Evolutionary conservation across 2,329 filamentous ascomycete species (phyloP).

Genomic region (Fusarium verticillioides): DNA sequence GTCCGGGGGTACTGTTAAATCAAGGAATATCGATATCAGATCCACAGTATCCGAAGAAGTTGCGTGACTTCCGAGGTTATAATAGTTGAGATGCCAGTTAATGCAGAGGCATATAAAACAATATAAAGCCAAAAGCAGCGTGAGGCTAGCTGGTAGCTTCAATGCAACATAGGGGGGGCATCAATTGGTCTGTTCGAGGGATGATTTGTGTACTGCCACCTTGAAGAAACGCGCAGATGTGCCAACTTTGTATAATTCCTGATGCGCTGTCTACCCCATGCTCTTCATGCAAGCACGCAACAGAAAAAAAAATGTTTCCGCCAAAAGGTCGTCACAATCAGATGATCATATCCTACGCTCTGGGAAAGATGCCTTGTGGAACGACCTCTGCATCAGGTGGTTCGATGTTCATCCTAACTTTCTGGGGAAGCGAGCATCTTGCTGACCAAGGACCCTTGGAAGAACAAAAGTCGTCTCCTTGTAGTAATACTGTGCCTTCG

Average conservation of each 20-base stretch:
- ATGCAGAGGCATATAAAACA: conserved; percentile 4
- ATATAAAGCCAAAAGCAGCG: conserved; percentile 4
- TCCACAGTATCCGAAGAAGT: conserved; percentile 27
- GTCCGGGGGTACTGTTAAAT: not conserved
- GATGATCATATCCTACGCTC: conserved; percentile 34
- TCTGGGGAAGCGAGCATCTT: conserved; percentile 37
- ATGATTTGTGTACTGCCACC: conserved; percentile 3
- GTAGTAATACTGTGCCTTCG: conserved; percentile 25
- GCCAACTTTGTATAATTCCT: conserved; percentile 38
- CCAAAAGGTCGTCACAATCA: conserved; percentile 37
- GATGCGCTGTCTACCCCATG: conserved; percentile 21
- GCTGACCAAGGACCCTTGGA: conserved; percentile 22
- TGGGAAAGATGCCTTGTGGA: conserved; percentile 34
- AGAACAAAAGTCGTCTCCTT: conserved; percentile 30
- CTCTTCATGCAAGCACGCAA: conserved; percentile 29
- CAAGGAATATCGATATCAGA: conserved; percentile 1
- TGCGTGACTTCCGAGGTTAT: conserved; percentile 23
- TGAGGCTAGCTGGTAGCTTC: conserved; percentile 10
- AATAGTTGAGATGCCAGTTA: conserved; percentile 2
- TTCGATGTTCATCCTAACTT: conserved; percentile 43
- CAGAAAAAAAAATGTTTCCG: conserved; percentile 14
- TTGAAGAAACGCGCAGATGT: conserved; percentile 11
- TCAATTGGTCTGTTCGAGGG: conserved; percentile 10
- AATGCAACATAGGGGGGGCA: conserved; percentile 32
- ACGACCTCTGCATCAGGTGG: conserved; percentile 42